Evolutionary conservation across 805 yeast species (phyloP), one percentile per base, ranked within the genome.

Genomic region (Yamadazyma paraphyllophila): DNA sequence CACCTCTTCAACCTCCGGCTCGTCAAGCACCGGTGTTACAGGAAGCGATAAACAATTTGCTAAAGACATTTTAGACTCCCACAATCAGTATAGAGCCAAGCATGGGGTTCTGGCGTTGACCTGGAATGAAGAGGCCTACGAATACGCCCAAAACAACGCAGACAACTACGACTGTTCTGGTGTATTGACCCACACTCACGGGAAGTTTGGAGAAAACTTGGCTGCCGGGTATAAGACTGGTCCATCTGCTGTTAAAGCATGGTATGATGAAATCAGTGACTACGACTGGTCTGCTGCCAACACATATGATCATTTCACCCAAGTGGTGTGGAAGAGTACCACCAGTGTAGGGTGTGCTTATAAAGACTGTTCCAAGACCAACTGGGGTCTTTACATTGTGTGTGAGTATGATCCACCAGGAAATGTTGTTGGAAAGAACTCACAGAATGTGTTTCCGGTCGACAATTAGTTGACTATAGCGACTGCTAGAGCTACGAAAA

Each of bases 401-500:
- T 89, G 96, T 66, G 81, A 83, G 41, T 89, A 90, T 52, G 68
- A 73, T 58, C 82, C 88, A n/a, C 78, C 85, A 33, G 96, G 96
- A 56, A 89, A 89, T 67, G 60, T 74, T 41, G 66, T 74, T 39
- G 83, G 86, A 41, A 57, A 71, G 45, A 48, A 51, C 11, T 20
- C 35, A 1, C 48, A 48, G 20, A 61, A 61, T 39, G 59, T 59
- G 11, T 45, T 52, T 24, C 50, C 50, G 3, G 11, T 3, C 13
- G 13, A 29, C 4, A 29, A n/a, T n/a, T 29, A 29, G 31, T 8
- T 26, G n/a, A n/a, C n/a, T n/a, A n/a, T n/a, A n/a, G 24, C 3
- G 24, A 20, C 24, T 3, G 24, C 24, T 20, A 20, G 24, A 6
- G 24, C 24, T 20, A 20, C 24, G 6, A 20, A 20, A 20, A n/a